Percentiles rank a stretch among this genome's conserved stretches.
phyloP scores from a whole-genome alignment of 768 basidiomycete genomes.

The Chiua virens region DNA sequence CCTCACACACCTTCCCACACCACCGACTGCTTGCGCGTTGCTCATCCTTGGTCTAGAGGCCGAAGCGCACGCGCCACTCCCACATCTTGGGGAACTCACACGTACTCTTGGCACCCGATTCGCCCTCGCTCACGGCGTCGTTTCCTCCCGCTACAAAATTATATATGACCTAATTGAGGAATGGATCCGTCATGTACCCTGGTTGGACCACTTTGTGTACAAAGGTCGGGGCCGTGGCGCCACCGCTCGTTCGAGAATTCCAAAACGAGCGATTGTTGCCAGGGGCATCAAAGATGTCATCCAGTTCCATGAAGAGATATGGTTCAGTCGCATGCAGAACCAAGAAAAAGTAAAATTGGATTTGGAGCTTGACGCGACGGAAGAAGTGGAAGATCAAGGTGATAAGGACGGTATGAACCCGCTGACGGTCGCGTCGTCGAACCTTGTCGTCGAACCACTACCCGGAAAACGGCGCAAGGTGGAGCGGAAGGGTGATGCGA shows the following conservation, averaged over 20 bases:
- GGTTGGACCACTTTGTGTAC: conserved; percentile 59
- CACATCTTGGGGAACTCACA: conserved; percentile 57
- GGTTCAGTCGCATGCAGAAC: conserved; percentile 41
- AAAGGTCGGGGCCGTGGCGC: conserved; percentile 32
- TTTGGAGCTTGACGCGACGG: conserved; percentile 38
- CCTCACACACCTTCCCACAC: conserved; percentile 41
- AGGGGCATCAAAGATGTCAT: conserved; percentile 69
- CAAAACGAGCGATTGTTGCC: conserved; percentile 65
- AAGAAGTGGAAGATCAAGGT: conserved; percentile 32
- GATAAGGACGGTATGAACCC: conserved; percentile 14
- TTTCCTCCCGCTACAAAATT: conserved; percentile 69
- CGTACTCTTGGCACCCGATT: conserved; percentile 52
- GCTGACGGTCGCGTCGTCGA: conserved; percentile 11
- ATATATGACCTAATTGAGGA: conserved; percentile 59
- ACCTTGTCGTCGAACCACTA: conserved; percentile 1
- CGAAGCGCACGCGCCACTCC: conserved; percentile 51
- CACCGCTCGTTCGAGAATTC: conserved; percentile 55
- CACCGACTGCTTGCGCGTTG: conserved; percentile 63
- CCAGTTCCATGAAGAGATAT: conserved; percentile 64
- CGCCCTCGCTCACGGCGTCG: conserved; percentile 49
- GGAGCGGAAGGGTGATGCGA: conserved; percentile 21
- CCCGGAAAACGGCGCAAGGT: conserved; percentile 34
- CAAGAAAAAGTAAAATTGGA: conserved; percentile 37
- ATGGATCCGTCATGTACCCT: conserved; percentile 67
- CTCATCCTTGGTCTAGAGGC: conserved; percentile 72